Evolutionary conservation across 2,329 filamentous ascomycete species (phyloP).

Genomic region (Penicillium hordei): DNA sequence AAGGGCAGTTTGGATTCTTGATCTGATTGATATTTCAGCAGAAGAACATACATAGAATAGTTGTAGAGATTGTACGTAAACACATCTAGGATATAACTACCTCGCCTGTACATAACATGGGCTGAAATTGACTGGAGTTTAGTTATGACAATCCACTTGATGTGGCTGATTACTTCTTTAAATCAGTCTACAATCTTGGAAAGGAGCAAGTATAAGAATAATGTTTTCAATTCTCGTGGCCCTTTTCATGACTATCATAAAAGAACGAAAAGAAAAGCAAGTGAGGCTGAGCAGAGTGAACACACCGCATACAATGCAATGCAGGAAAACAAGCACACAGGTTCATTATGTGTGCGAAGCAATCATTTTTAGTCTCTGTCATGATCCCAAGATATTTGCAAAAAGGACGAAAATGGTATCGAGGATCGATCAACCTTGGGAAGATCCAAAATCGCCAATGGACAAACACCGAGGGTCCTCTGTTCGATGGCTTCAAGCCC

Average conservation of each 20-base stretch:
- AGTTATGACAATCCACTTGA: neutral
- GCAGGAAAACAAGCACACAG: conserved; percentile 28
- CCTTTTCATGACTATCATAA: conserved; percentile 36
- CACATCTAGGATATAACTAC: neutral
- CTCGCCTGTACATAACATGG: neutral
- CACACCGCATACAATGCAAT: conserved; percentile 27
- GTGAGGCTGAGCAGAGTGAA: conserved; percentile 32
- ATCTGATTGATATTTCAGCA: neutral
- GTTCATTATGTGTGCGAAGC: conserved; percentile 29
- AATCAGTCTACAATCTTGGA: neutral
- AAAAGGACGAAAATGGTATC: conserved; percentile 20
- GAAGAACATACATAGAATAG: neutral
- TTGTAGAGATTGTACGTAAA: neutral
- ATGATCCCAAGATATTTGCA: conserved; percentile 22
- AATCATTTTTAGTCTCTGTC: conserved; percentile 32
- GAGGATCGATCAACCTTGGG: conserved; percentile 11
- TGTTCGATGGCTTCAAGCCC: conserved; percentile 34
- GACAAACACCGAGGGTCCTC: conserved; percentile 19
- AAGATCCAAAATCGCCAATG: conserved; percentile 16
- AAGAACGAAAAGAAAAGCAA: conserved; percentile 30
- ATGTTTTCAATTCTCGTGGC: conserved; percentile 35
- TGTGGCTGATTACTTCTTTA: neutral
- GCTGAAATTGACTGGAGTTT: neutral
- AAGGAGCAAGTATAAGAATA: neutral
- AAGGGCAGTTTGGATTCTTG: conserved; percentile 24